phyloP scores from a whole-genome alignment of 2,329 filamentous ascomycete genomes.

The Paraphaeosphaeria minitans region DNA sequence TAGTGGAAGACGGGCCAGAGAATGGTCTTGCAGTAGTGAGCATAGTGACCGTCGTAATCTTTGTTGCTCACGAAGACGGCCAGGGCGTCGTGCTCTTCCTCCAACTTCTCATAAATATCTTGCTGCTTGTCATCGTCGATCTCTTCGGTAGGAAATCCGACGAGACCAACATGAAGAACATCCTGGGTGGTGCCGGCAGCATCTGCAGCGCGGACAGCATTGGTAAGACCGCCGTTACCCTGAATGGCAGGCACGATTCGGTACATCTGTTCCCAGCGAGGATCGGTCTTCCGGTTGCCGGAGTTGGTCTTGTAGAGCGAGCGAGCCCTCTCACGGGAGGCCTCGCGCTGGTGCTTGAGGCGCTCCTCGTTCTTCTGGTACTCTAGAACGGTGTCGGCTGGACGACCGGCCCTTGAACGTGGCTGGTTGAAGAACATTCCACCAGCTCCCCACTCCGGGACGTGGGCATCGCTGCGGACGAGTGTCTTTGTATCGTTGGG shows the following conservation, averaged over 20 bases:
- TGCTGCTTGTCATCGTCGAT: constrained; percentile 76
- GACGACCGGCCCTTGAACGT: constrained; percentile 72
- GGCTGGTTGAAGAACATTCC: constrained; percentile 75
- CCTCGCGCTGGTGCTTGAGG: constrained; percentile 49
- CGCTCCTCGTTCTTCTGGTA: constrained; percentile 46
- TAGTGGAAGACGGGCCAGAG: constrained; percentile 98
- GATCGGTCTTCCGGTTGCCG: constrained; percentile 41
- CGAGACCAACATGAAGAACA: constrained; percentile 86
- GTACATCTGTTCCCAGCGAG: constrained; percentile 74
- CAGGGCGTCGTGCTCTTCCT: constrained; percentile 80
- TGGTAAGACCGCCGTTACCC: constrained; percentile 89
- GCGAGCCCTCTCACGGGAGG: constrained; percentile 26
- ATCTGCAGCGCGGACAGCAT: constrained; percentile 79
- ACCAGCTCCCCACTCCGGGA: constrained; percentile 73
- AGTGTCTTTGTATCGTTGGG: constrained; percentile 57
- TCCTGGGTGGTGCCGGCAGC: constrained; percentile 72
- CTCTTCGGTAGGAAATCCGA: constrained; percentile 92
- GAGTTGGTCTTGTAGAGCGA: constrained; percentile 25
- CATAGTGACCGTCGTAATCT: constrained; percentile 93
- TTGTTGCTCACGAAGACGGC: constrained; percentile 87
- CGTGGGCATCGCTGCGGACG: constrained; percentile 74
- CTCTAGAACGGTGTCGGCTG: constrained; percentile 76
- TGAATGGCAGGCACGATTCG: constrained; percentile 83
- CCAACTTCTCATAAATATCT: constrained; percentile 81
- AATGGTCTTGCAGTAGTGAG: constrained; percentile 96